Evolutionary conservation across 2,329 filamentous ascomycete species (phyloP).

Genomic region (Trichoderma gracile): DNA sequence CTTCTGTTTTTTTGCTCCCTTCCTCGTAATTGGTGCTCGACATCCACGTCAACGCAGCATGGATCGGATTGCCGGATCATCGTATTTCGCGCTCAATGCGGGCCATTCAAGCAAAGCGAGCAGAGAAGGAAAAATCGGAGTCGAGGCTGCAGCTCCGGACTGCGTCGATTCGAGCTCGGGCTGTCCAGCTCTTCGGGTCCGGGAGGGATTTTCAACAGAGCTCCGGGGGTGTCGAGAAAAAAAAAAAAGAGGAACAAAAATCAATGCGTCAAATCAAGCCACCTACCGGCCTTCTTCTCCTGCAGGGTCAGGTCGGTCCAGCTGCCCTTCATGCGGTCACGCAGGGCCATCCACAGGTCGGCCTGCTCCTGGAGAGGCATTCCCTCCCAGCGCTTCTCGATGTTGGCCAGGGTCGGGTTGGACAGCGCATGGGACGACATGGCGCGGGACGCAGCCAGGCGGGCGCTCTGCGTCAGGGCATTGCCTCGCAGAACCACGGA

Average conservation of each 20-base stretch:
- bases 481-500: slow-evolving; percentile 53
- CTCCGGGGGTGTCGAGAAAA: background rate
- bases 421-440: slow-evolving; percentile 88
- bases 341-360: slow-evolving; percentile 96
- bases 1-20: too few relatives aligned
- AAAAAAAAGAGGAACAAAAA: background rate
- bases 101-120: background rate
- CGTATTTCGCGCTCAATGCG: background rate
- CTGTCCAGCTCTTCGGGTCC: slow-evolving; percentile 1
- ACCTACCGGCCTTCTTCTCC: slow-evolving; percentile 99
- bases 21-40: too few relatives aligned
- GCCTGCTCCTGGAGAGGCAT: slow-evolving; percentile 99
- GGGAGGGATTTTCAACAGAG: slow-evolving; percentile 40
- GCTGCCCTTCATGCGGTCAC: slow-evolving; percentile 98
- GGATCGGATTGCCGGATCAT: background rate
- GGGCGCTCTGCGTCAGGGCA: slow-evolving; percentile 46
- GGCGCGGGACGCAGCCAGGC: slow-evolving; percentile 51
- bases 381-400: slow-evolving; percentile 98
- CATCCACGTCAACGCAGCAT: too few relatives aligned
- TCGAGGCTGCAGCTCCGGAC: background rate
- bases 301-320: slow-evolving; percentile 93
- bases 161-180: background rate
- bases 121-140: background rate
- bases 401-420: slow-evolving; percentile 95
- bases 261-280: background rate